Conservation (phyloP, 2,329 filamentous ascomycete genomes). For the Xylariaceae sp. region DNA sequence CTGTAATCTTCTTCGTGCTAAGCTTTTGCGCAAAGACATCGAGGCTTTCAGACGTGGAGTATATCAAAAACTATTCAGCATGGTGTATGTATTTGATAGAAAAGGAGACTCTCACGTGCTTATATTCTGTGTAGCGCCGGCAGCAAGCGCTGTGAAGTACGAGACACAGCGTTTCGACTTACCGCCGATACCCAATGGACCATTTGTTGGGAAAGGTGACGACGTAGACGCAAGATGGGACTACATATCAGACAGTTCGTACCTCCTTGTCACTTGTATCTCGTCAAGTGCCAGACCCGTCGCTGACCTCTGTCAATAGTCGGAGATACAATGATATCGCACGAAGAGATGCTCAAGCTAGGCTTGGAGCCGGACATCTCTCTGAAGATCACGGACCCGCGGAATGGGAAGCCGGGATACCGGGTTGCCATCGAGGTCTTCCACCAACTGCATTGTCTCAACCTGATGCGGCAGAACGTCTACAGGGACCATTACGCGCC, state of each 20-base stretch:
- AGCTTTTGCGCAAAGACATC: slow-evolving; percentile 35
- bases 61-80: slow-evolving; percentile 38
- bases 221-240: slow-evolving; percentile 55
- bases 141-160: slow-evolving; percentile 42
- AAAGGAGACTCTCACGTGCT: slow-evolving; percentile 2
- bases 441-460: slow-evolving; percentile 50
- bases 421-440: slow-evolving; percentile 55
- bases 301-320: slow-evolving; percentile 35
- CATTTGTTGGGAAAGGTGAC: slow-evolving; percentile 50
- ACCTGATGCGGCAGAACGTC: slow-evolving; percentile 42
- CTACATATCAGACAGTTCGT: slow-evolving; percentile 27
- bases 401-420: slow-evolving; percentile 52
- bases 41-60: slow-evolving; percentile 30
- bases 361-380: slow-evolving; percentile 45
- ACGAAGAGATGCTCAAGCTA: slow-evolving; percentile 47
- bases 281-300: too few relatives aligned
- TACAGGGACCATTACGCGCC: slow-evolving; percentile 45
- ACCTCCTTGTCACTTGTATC: background rate
- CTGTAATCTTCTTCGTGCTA: slow-evolving; percentile 36
- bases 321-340: slow-evolving; percentile 55
- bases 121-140: slow-evolving; percentile 36
- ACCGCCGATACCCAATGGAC: slow-evolving; percentile 40
- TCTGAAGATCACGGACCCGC: slow-evolving; percentile 49
- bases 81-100: slow-evolving; percentile 35
- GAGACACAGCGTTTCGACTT: slow-evolving; percentile 45